Percentiles rank a stretch among this genome's conserved stretches.
Conservation (phyloP, 139 green algal species). For the Desmodesmus armatus region DNA sequence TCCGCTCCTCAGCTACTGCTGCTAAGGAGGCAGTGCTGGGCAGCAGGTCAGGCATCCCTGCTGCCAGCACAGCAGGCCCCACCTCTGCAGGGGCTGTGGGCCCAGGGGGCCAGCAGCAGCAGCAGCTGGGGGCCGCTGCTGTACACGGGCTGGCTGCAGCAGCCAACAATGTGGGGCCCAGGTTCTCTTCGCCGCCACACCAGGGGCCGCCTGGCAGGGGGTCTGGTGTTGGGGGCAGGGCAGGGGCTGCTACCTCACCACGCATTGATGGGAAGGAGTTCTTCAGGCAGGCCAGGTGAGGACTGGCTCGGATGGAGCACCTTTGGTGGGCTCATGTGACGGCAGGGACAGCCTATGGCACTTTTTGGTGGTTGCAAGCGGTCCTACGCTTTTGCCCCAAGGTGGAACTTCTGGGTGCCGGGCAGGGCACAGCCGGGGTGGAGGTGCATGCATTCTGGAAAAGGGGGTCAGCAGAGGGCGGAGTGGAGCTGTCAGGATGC, state of each 20-base stretch:
- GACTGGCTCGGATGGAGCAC: no score
- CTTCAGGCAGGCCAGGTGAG: constrained; percentile 72
- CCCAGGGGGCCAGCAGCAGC: not conserved
- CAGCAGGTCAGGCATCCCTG: no score
- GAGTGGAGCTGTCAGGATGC: not conserved
- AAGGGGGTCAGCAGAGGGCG: no score
- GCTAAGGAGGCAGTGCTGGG: no score
- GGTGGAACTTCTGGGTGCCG: no score
- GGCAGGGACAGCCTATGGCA: no score
- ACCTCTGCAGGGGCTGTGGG: not conserved
- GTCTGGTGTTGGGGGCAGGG: not conserved
- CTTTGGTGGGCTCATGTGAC: no score
- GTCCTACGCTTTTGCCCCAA: no score
- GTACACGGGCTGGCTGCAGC: not conserved
- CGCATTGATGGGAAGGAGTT: constrained; percentile 76
- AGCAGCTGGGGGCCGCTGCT: not conserved
- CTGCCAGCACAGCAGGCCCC: not conserved
- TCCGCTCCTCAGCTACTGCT: not conserved
- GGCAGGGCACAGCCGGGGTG: no score
- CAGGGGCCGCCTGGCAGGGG: not conserved
- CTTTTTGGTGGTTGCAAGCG: no score
- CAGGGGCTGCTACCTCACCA: constrained; percentile 25
- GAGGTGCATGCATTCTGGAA: no score
- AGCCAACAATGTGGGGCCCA: not conserved
- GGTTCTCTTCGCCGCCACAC: constrained; percentile 8